Evolutionary conservation across 768 basidiomycete species (phyloP), one percentile per base, ranked within the genome.

Genomic region (Sporobolomyces pararoseus): DNA sequence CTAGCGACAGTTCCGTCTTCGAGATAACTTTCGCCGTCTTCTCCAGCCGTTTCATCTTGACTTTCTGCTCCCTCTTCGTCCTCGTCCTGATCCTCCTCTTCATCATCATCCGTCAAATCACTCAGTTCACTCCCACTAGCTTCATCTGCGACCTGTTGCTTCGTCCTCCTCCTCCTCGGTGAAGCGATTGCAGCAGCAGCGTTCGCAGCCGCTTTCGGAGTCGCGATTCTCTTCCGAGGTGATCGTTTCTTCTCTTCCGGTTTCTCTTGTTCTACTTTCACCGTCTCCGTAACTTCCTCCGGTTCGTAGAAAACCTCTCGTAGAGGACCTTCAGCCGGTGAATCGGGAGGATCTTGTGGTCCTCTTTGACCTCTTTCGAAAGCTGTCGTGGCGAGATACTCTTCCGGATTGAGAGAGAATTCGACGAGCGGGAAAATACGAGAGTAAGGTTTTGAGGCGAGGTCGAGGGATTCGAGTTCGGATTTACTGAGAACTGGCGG

Each of bases 91-190:
- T 61, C 46, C 13, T 42, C 55, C 3, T 58, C 55, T 7, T 59
- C 58, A 4, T 59, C 58, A 44, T 61, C 59, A 29, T 61, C 59
- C 10, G 46, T 61, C 59, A 61, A 16, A 9, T 61, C 59, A 39
- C 59, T 61, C 59, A 61, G 31, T 27, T 61, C 59, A 31, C 44
- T 47, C 2, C 59, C 59, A 32, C 44, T 47, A 4, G 27, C 59
- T 10, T 47, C 59, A 4, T 61, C 59, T 4, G 59, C 23, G 29
- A n/a, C 23, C 14, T 32, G 46, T 47, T 7, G 46, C n/a, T 50
- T 61, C 31, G 25, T 44, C 21, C n/a, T 34, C 21, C 35, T 47
- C 46, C 31, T 13, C 7, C 59, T 23, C 31, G 46, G 59, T 2
- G 59, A 49, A n/a, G 59, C 46, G 7, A 23, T 31, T 4, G 59